Evolutionary conservation across 768 basidiomycete genomes (phyloP).

Genomic region (Mycena venus): DNA sequence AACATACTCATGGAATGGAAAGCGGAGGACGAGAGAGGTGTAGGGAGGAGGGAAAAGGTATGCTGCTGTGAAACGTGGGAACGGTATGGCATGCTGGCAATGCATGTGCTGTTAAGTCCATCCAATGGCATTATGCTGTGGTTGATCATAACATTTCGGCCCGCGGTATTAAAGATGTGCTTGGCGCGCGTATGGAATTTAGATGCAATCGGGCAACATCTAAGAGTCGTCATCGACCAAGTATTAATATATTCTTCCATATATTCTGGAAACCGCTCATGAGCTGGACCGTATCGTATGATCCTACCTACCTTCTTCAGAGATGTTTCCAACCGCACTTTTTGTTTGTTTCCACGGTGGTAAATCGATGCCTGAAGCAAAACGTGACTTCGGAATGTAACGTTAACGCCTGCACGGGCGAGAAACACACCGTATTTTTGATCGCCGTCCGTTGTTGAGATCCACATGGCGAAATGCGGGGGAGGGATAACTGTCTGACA

Average conservation of each 20-base stretch:
- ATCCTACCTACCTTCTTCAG: too few species aligned
- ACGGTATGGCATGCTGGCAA: neutral
- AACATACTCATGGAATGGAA: conserved; percentile 29
- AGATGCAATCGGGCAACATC: neutral
- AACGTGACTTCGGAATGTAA: neutral
- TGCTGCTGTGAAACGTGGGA: neutral
- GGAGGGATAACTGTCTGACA: neutral
- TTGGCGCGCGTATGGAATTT: neutral
- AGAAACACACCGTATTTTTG: neutral
- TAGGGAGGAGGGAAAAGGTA: neutral
- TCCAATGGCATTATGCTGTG: neutral
- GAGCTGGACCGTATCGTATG: too few species aligned
- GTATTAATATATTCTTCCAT: neutral
- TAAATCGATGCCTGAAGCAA: neutral
- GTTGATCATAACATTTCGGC: neutral
- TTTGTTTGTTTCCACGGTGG: neutral
- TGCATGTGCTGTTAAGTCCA: neutral
- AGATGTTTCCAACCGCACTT: neutral
- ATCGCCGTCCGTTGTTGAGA: neutral
- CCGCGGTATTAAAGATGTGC: neutral
- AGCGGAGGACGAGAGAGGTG: neutral
- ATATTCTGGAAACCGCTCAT: too few species aligned
- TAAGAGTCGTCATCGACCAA: neutral
- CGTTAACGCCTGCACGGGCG: neutral
- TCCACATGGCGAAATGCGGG: neutral